Percentiles rank a stretch among this genome's conserved stretches.
phyloP scores from a whole-genome alignment of 2,329 filamentous ascomycete species.

The Oidium heveae region DNA sequence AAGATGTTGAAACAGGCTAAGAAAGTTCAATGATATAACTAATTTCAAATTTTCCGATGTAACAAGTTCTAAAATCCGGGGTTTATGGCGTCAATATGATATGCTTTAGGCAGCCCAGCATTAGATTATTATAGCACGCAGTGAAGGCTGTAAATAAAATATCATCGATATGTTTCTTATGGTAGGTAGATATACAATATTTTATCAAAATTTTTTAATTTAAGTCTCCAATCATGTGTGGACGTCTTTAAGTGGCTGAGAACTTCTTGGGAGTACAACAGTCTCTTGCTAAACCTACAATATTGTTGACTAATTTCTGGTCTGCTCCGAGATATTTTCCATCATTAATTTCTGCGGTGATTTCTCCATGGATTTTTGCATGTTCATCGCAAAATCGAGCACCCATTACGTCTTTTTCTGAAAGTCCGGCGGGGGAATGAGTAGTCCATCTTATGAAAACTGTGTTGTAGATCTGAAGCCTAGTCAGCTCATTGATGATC shows the following conservation, averaged over 20 bases:
- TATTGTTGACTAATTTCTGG: background rate
- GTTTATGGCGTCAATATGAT: background rate
- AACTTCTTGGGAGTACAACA: background rate
- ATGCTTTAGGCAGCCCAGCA: background rate
- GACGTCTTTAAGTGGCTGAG: background rate
- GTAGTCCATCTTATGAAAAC: conserved; percentile 51
- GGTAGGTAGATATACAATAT: background rate
- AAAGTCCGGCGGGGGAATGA: conserved; percentile 40
- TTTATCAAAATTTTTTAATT: background rate
- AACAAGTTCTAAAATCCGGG: background rate
- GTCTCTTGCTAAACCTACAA: background rate
- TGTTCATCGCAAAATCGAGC: conserved; percentile 35
- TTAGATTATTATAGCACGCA: background rate
- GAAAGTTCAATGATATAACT: conserved; percentile 20
- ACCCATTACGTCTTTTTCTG: conserved; percentile 33
- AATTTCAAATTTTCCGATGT: background rate
- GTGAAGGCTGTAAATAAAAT: background rate
- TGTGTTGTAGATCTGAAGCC: conserved; percentile 37
- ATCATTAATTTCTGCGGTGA: background rate
- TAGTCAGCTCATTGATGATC: background rate
- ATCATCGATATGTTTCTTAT: background rate
- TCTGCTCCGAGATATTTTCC: background rate
- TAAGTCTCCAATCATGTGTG: background rate
- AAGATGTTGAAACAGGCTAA: conserved; percentile 39
- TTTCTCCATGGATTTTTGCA: conserved; percentile 29